Base-by-base conservation (phyloP, 176 grass and related monocot genomes). In the Oryza meyeriana region DNA sequence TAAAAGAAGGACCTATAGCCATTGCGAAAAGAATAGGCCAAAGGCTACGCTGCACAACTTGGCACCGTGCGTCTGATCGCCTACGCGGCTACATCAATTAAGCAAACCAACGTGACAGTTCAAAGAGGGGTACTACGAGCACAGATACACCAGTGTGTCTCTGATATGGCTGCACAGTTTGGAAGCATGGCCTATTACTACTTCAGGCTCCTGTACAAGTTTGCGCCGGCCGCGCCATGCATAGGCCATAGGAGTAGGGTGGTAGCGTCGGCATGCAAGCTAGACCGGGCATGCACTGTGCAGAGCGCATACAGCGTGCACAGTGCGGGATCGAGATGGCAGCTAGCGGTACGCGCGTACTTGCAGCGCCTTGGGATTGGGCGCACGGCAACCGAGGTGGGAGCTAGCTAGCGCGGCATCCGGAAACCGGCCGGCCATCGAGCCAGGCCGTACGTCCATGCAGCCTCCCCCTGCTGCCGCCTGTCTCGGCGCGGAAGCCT, bases 311-410 rank as follows among this genome's bases (percentile, higher is more conserved):
- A 8, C 50, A 55, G 50, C 31, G 61, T 8, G n/a, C 20, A 35
- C 20, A 35, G 6, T 40, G n/a, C 69, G 39, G 1, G 39, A 35
- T 34, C 33, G 26, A 25, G 64, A 12, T 28, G 78, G 22, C 27
- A 30, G 38, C 12, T 3, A 18, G 52, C 3, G 6, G 17, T 24
- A 20, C 33, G 14, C 38, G 12, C 25, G 77, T 52, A 64, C 52
- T 64, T 64, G 64, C 18, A 28, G 25, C 26, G 48, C 64, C 10
- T 81, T 25, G 64, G 26, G 74, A 84, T 88, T 84, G 68, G 86
- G 9, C 33, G 28, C 76, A 42, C 81, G 69, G 3, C 81, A 84
- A 84, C 62, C 76, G 87, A 88, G 69, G 87, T 69, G 24, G 69
- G 81, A 79, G n/a, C 45, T 6, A 8, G 34, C 74, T 52, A 28